Conservation (phyloP, 495 filamentous ascomycete genomes). For the Penicillium fimorum region DNA sequence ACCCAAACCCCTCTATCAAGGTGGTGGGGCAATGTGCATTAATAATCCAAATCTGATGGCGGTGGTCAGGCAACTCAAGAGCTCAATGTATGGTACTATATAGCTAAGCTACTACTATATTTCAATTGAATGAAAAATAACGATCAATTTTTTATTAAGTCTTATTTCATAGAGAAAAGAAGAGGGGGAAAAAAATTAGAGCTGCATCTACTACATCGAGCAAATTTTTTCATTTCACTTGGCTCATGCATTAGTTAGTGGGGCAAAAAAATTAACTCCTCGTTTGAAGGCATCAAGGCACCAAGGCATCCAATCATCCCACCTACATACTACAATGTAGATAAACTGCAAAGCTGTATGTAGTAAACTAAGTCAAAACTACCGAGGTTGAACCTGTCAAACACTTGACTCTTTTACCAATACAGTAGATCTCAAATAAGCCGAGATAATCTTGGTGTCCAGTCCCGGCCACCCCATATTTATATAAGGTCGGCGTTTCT, state of each 20-base stretch:
- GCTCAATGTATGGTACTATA: conserved; percentile 1
- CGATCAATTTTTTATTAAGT: too few species aligned
- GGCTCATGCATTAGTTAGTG: conserved; percentile 7
- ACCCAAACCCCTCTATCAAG: conserved; percentile 12
- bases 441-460: too few species aligned
- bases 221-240: conserved; percentile 7
- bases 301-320: neutral
- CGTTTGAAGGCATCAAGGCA: conserved; percentile 1
- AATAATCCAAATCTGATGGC: neutral
- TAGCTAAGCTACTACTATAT: neutral
- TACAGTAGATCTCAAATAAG: too few species aligned
- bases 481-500: too few species aligned
- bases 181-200: too few species aligned
- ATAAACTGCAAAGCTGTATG: neutral
- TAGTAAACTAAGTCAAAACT: neutral
- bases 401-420: too few species aligned
- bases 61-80: neutral
- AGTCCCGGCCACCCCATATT: too few species aligned
- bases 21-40: conserved; percentile 4
- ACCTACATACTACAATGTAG: neutral
- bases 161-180: too few species aligned
- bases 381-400: too few species aligned
- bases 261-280: neutral
- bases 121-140: neutral
- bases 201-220: neutral